Evolutionary conservation across 2,329 filamentous ascomycete genomes (phyloP).

Genomic region (Xylaria sp.): DNA sequence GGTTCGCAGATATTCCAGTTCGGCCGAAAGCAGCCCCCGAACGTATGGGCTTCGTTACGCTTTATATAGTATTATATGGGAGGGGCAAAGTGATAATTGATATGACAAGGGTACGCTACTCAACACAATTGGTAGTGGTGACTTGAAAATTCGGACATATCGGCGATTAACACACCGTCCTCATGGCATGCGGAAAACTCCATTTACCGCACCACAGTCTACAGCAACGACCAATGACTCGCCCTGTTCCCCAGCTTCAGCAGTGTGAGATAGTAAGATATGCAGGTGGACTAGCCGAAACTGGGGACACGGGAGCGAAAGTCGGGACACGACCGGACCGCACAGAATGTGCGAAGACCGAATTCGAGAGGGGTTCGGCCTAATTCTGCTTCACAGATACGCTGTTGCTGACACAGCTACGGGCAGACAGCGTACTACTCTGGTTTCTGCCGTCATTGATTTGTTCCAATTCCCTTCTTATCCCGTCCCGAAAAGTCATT

Average conservation of each 20-base stretch:
- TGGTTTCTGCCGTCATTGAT: not conserved
- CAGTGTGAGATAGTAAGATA: not conserved
- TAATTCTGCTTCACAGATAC: not conserved
- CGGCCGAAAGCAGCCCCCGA: not conserved
- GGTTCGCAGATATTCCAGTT: not conserved
- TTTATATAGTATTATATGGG: not conserved
- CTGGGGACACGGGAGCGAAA: not conserved
- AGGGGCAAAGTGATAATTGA: not conserved
- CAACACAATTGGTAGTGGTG: conserved; percentile 17
- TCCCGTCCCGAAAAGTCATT: conserved; percentile 15
- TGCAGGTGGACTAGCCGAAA: not conserved
- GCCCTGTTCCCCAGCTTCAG: not conserved
- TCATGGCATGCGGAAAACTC: not conserved
- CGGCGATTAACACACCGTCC: not conserved
- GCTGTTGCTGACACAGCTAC: not conserved
- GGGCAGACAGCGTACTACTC: not conserved
- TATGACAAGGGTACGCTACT: not conserved
- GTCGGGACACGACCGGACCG: not conserved
- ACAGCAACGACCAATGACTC: not conserved
- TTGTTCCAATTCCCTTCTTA: not conserved
- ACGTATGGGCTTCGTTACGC: not conserved
- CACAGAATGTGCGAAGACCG: conserved; percentile 18
- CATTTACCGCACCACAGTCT: not conserved
- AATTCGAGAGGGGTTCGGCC: not conserved
- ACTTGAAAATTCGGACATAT: conserved; percentile 15